These are phyloP conservation scores for Colletotrichum liaoningense DNA, from an alignment of 2,329 filamentous ascomycete species.

Conservation along the genomic window DNA sequence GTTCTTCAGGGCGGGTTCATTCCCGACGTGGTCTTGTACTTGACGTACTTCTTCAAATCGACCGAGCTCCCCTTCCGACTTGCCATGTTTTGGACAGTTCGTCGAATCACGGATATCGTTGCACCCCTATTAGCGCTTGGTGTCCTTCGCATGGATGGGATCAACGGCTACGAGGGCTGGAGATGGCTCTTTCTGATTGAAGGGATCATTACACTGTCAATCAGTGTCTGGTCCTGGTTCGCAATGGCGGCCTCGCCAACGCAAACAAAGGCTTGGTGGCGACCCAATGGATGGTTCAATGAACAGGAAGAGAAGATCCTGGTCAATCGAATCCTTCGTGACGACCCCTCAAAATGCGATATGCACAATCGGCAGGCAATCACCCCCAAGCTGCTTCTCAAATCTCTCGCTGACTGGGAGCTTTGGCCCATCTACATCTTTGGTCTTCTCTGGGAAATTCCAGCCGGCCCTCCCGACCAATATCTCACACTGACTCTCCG, in stretches of 20 bases:
- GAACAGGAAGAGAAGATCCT: slow-evolving; percentile 68
- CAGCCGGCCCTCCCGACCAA: slow-evolving; percentile 39
- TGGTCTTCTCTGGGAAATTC: slow-evolving; percentile 55
- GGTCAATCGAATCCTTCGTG: slow-evolving; percentile 65
- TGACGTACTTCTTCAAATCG: slow-evolving; percentile 43
- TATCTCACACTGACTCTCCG: slow-evolving; percentile 43
- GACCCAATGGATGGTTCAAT: slow-evolving; percentile 66
- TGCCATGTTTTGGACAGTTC: slow-evolving; percentile 42
- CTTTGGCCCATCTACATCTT: slow-evolving; percentile 66
- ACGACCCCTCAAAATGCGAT: slow-evolving; percentile 65
- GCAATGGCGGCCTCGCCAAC: slow-evolving; percentile 46
- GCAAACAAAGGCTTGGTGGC: slow-evolving; percentile 57
- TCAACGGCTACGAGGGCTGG: slow-evolving; percentile 41
- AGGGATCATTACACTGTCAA: slow-evolving; percentile 38
- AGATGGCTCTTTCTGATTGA: slow-evolving; percentile 38
- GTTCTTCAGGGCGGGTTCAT: slow-evolving; percentile 60
- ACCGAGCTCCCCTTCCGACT: slow-evolving; percentile 41
- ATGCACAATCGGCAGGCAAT: slow-evolving; percentile 67
- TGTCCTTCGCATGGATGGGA: slow-evolving; percentile 42
- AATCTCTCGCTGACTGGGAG: slow-evolving; percentile 63
- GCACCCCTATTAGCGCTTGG: slow-evolving; percentile 43
- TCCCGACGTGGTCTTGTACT: slow-evolving; percentile 41
- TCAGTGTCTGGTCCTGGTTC: slow-evolving; percentile 45
- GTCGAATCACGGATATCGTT: slow-evolving; percentile 41
- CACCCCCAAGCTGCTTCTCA: slow-evolving; percentile 57